A percentile compares a stretch with the other conserved stretches of the same genome.
phyloP scores from a whole-genome alignment of 768 basidiomycete genomes.

The Lenzites betulinus region DNA sequence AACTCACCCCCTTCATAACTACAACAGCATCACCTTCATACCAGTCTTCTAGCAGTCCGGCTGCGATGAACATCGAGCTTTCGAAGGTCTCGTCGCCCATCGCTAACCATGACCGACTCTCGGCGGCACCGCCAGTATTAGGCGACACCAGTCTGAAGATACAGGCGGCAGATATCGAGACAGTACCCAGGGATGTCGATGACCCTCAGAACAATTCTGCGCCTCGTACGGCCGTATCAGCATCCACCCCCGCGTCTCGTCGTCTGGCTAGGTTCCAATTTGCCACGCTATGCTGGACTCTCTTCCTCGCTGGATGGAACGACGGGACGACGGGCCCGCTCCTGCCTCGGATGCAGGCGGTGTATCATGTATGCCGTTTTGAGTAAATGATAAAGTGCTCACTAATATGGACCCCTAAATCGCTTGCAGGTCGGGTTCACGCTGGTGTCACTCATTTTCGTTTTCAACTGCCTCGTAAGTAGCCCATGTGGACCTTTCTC shows the following conservation, averaged over 20 bases:
- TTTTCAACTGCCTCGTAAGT: conserved; percentile 46
- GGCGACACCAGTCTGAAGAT: too few relatives aligned
- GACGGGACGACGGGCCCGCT: conserved; percentile 76
- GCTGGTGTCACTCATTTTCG: conserved; percentile 63
- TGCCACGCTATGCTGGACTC: conserved; percentile 51
- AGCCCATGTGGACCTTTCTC: not conserved
- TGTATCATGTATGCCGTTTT: conserved; percentile 45
- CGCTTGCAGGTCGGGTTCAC: conserved; percentile 45
- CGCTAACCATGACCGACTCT: not conserved
- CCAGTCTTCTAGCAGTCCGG: not conserved
- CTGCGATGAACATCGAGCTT: conserved; percentile 5
- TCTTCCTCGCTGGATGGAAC: conserved; percentile 78
- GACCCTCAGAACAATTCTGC: not conserved
- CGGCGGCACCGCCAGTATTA: not conserved
- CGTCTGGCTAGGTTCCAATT: not conserved
- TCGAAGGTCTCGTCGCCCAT: conserved; percentile 14
- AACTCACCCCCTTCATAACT: too few relatives aligned
- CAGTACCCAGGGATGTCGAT: not conserved
- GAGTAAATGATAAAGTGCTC: not conserved
- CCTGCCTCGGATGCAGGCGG: conserved; percentile 66
- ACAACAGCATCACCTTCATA: too few relatives aligned
- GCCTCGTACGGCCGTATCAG: conserved; percentile 15
- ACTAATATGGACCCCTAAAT: not conserved
- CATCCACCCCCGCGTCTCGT: conserved; percentile 7
- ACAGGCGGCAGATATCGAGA: not conserved